phyloP scores from a whole-genome alignment of 306 rosid genomes.

The Cicer arietinum region DNA sequence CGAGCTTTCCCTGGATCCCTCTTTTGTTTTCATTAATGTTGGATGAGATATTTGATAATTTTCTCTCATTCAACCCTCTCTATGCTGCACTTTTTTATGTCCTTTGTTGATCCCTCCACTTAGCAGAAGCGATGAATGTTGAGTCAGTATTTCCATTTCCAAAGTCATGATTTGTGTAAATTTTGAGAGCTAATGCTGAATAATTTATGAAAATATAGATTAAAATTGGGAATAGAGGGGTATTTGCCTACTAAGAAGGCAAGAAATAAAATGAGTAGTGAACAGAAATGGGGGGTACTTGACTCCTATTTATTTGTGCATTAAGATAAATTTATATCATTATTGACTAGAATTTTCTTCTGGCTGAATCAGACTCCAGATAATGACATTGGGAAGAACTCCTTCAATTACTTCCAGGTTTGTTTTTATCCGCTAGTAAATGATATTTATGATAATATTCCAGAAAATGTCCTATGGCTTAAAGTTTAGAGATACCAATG shows the following conservation, averaged over 20 bases:
- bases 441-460: constrained; percentile 11
- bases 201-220: not conserved
- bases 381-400: constrained; percentile 94
- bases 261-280: not conserved
- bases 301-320: not conserved
- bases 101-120: constrained; percentile 4
- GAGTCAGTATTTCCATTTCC: not conserved
- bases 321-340: constrained; percentile 17
- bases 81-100: not conserved
- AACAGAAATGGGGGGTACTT: not conserved
- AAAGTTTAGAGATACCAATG: constrained; percentile 24
- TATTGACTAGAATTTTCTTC: constrained; percentile 43
- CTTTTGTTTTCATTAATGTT: not conserved
- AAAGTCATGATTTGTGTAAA: too few species aligned
- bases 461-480: constrained; percentile 12
- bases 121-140: not conserved
- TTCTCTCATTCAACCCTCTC: not conserved
- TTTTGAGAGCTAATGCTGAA: not conserved
- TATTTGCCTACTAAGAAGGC: not conserved
- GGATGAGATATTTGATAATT: constrained; percentile 16
- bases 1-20: not conserved
- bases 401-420: constrained; percentile 93
- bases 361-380: constrained; percentile 73
- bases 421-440: constrained; percentile 39
- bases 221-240: not conserved